Base-by-base conservation (phyloP, 257 asterid genomes). In the Nicotiana undulata region DNA sequence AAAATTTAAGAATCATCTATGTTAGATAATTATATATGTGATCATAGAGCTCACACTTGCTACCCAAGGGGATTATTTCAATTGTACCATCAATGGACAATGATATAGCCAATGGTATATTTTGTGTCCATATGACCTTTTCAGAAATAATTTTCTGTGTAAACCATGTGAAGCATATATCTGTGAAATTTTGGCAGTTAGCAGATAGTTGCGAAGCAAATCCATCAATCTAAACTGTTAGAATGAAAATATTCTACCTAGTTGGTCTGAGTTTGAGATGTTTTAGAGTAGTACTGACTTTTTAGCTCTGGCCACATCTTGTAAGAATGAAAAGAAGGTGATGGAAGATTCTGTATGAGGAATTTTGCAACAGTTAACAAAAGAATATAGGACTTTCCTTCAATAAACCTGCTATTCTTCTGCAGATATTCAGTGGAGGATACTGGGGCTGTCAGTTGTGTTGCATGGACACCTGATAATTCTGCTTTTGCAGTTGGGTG, bases 401-500 rank as follows among this genome's bases (percentile, higher is more conserved):
- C 44, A 3, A 49, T 74, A 74, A 51, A 74, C 61, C 63, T 74
- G 79, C 63, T 24, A 26, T 49, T 65, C 26, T 46, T 76, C 83
- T 83, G 75, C 93, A 96, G 99, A 88, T 96, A 90, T 87, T 90
- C 97, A 56, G 94, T 77, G 31, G 99, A 96, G 82, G 98, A 96
- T 86, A 93, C 98, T 79, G 99, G 99, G 79, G 91, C 98, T 81
- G 98, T 96, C 87, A 96, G 88, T 84, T 96, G 92, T 86, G 94
- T 96, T 83, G 95, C 97, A 32, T 96, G 98, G 99, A 91, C 98
- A 75, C 97, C 98, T 76, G 99, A 96, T 85, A 90, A 89, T 85
- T 91, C 97, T 82, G 95, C 97, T 80, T 96, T 96, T 86, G 97
- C 99, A 79, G 97, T 96, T 90, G 99, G 99, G 87, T 96, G 99